A percentile compares a stretch with the other conserved stretches of the same genome.
Evolutionary conservation across 2,329 filamentous ascomycete species (phyloP).

Genomic region (Chrysoporthe cubensis): DNA sequence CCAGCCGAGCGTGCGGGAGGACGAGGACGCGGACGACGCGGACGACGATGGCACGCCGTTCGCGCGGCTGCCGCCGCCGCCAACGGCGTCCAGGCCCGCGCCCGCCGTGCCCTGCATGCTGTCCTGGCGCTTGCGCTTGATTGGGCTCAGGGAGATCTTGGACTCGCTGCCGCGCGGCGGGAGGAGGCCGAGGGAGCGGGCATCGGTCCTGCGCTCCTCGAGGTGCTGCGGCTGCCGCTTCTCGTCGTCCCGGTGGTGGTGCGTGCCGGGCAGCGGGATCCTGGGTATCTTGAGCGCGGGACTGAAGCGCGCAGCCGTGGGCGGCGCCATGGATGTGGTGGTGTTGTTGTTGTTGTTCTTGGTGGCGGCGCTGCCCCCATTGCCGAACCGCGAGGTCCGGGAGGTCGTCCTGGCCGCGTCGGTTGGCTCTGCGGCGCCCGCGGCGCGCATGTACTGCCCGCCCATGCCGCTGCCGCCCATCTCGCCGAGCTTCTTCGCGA

Average conservation of each 20-base stretch:
- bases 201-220: constrained; percentile 43
- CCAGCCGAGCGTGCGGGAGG: constrained; percentile 54
- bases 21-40: constrained; percentile 5
- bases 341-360: not conserved
- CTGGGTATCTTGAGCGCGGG: constrained; percentile 25
- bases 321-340: constrained; percentile 19
- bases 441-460: constrained; percentile 68
- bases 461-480: constrained; percentile 66
- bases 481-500: constrained; percentile 69
- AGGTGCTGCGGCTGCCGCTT: constrained; percentile 22
- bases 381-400: constrained; percentile 24
- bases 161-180: constrained; percentile 43
- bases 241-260: constrained; percentile 26
- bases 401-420: constrained; percentile 22
- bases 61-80: not conserved
- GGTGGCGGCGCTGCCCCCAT: constrained; percentile 1
- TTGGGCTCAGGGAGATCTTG: constrained; percentile 59
- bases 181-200: constrained; percentile 49
- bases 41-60: not conserved
- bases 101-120: constrained; percentile 46
- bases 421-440: constrained; percentile 25
- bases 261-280: constrained; percentile 22
- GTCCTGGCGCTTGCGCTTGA: constrained; percentile 64
- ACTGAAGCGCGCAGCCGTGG: constrained; percentile 26
- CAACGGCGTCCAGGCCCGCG: constrained; percentile 19